phyloP scores from a whole-genome alignment of 1,284 basidiomycete species.

The Puccinia coronata region DNA sequence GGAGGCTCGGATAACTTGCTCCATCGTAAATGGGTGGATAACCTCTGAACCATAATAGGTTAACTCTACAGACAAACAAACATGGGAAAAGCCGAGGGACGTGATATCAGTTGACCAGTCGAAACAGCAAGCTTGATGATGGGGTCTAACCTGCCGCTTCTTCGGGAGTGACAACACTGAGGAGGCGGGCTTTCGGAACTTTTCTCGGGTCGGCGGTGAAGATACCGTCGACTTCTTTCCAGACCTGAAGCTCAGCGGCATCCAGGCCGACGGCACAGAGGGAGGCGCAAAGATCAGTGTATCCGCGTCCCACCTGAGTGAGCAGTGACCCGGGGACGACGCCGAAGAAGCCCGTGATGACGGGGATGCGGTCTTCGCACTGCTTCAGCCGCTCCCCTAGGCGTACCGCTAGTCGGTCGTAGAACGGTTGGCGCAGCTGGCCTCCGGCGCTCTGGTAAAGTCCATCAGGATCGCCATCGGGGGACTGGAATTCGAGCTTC shows the following conservation, averaged over 20 bases:
- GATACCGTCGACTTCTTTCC: conserved; percentile 99
- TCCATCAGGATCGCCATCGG: conserved; percentile 35
- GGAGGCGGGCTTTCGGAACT: conserved; percentile 85
- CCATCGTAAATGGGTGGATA: conserved; percentile 99
- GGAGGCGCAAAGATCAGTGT: conserved; percentile 92
- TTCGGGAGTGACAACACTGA: conserved; percentile 91
- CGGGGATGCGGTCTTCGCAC: conserved; percentile 77
- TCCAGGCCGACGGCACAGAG: conserved; percentile 83
- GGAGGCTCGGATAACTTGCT: conserved; percentile 85
- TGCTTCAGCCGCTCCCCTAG: conserved; percentile 76
- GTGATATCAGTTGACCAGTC: not conserved
- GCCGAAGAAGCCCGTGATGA: conserved; percentile 88
- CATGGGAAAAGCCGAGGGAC: not conserved
- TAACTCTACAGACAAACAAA: conserved; percentile 65
- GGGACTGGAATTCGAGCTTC: conserved; percentile 52
- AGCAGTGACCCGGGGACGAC: conserved; percentile 92
- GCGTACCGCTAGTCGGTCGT: conserved; percentile 65
- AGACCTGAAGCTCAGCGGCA: conserved; percentile 92
- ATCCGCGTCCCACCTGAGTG: conserved; percentile 89
- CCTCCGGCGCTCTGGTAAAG: conserved; percentile 63
- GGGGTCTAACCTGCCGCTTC: conserved; percentile 70
- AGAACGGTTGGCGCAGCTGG: conserved; percentile 60
- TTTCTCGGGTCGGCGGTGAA: conserved; percentile 99
- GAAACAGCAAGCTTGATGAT: not conserved
- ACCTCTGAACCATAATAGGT: conserved; percentile 99